These are phyloP conservation scores for Linnemannia elongata DNA, from an alignment of 192 early-diverging fungal genomes.

Conservation along the genomic window DNA sequence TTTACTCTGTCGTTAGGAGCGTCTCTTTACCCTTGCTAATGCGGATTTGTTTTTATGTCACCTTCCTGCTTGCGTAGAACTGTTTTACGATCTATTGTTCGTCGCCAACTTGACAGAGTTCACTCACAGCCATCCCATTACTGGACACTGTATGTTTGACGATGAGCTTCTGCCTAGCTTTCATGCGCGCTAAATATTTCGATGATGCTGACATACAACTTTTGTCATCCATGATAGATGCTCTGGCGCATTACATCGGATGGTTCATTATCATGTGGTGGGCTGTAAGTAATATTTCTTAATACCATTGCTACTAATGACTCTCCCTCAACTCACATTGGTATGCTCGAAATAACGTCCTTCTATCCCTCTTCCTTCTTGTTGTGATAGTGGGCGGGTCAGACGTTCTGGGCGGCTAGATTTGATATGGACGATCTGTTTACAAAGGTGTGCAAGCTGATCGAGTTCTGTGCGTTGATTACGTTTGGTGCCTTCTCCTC, in stretches of 20 bases:
- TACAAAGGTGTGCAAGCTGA: constrained; percentile 31
- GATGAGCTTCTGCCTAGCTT: not conserved
- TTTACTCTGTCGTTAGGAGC: too few species aligned
- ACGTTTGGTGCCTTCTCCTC: constrained; percentile 59
- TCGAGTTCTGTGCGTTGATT: constrained; percentile 43
- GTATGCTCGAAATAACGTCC: not conserved
- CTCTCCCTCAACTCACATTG: too few species aligned
- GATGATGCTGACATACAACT: not conserved
- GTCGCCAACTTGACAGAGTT: constrained; percentile 64
- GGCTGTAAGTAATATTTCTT: constrained; percentile 32
- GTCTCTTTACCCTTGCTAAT: not conserved
- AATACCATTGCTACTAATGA: too few species aligned
- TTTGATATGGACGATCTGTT: constrained; percentile 40
- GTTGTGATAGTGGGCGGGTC: constrained; percentile 59
- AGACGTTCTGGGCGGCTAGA: constrained; percentile 41
- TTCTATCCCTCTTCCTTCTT: not conserved
- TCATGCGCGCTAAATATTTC: not conserved
- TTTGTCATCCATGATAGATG: not conserved
- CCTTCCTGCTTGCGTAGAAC: constrained; percentile 41
- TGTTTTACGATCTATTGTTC: constrained; percentile 67
- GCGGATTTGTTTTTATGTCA: not conserved
- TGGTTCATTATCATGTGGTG: constrained; percentile 69
- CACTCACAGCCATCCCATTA: constrained; percentile 62
- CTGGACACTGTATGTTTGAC: constrained; percentile 28
- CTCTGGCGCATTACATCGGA: constrained; percentile 58